Percentiles rank a stretch among this genome's conserved stretches.
phyloP scores from a whole-genome alignment of 75 land plant species.

The Gnetum montanum region DNA sequence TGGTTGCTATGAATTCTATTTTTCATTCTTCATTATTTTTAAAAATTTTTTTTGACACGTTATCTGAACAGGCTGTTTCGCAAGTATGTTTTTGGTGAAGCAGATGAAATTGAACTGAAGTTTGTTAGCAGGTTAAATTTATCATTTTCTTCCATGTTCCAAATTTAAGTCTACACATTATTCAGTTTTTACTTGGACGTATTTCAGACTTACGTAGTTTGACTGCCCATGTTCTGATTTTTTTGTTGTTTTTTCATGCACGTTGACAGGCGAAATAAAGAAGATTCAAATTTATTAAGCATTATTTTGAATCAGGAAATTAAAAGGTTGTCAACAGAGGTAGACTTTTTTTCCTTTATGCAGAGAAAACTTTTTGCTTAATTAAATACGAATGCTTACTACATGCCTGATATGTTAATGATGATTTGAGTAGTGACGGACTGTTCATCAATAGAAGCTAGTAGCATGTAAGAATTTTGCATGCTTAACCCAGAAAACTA shows the following conservation, averaged over 20 bases:
- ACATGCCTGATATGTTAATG: neutral
- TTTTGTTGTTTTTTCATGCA: neutral
- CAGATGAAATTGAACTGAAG: slow-evolving; percentile 92
- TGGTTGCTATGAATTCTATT: too few species aligned
- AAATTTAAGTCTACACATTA: neutral
- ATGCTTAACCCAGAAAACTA: too few species aligned
- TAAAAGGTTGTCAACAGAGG: slow-evolving; percentile 69
- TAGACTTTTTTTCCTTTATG: slow-evolving; percentile 8
- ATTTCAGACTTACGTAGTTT: neutral
- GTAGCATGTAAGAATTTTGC: too few species aligned
- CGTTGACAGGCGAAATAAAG: slow-evolving; percentile 62
- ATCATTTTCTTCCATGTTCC: neutral
- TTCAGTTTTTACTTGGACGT: neutral
- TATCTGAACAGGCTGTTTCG: slow-evolving; percentile 48
- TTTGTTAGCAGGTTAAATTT: slow-evolving; percentile 68
- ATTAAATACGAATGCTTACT: neutral
- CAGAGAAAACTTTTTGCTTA: neutral
- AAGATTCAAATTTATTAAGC: slow-evolving; percentile 63
- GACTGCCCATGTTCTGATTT: neutral
- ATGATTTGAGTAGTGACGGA: neutral
- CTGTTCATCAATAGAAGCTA: too few species aligned
- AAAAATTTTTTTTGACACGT: too few species aligned
- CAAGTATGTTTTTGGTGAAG: slow-evolving; percentile 78
- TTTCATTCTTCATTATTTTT: too few species aligned
- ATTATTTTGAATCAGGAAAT: slow-evolving; percentile 85